These are phyloP conservation scores for Clarireedia sp. DNA, from an alignment of 2,329 filamentous ascomycete genomes.

Conservation along the genomic window DNA sequence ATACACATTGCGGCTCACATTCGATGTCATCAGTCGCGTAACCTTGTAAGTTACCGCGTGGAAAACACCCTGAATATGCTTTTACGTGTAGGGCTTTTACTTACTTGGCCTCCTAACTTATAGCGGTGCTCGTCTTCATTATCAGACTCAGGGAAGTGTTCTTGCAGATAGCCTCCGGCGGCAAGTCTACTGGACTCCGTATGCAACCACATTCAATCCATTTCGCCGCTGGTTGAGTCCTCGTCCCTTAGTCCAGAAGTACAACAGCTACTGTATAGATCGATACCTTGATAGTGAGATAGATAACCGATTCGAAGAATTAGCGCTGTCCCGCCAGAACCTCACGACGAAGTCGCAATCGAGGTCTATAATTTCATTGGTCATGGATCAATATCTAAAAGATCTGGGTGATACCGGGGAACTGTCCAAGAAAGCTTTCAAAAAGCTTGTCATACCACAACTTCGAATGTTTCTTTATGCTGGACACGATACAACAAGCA, in stretches of 20 bases:
- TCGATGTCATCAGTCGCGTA: background rate
- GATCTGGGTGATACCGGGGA: background rate
- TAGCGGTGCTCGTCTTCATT: background rate
- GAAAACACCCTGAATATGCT: background rate
- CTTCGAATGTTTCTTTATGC: background rate
- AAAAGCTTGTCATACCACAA: background rate
- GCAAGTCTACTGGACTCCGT: background rate
- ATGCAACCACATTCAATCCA: background rate
- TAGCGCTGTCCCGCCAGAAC: background rate
- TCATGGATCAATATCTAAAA: background rate
- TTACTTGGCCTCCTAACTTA: background rate
- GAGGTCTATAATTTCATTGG: background rate
- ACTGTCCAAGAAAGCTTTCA: background rate
- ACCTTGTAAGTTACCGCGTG: background rate
- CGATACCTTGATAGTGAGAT: background rate
- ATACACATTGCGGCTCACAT: background rate
- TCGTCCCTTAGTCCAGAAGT: background rate
- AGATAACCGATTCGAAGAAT: background rate
- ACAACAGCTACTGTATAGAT: background rate
- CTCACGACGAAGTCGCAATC: background rate
- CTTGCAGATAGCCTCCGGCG: background rate
- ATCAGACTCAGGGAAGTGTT: background rate
- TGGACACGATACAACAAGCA: constrained; percentile 19
- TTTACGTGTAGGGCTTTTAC: background rate
- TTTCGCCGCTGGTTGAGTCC: background rate